A percentile compares a stretch with the other conserved stretches of the same genome.
Conservation (phyloP, 345 rosid genomes). For the Rhodamnia argentea region DNA sequence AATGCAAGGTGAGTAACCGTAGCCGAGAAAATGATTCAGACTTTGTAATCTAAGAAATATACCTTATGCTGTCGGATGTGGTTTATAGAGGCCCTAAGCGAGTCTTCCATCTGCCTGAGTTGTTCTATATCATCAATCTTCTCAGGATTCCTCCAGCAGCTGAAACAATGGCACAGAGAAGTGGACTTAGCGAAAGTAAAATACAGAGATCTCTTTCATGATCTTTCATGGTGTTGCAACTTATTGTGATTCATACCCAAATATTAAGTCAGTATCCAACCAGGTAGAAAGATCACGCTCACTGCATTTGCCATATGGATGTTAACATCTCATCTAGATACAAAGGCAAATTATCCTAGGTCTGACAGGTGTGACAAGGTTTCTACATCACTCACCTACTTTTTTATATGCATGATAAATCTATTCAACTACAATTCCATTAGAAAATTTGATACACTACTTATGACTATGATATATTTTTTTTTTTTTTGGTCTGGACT, state of each 20-base stretch:
- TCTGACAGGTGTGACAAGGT: not conserved
- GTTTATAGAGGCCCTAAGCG: constrained; percentile 52
- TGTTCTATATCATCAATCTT: constrained; percentile 57
- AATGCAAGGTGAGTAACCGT: not conserved
- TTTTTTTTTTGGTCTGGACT: too few relatives aligned
- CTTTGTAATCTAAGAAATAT: not conserved
- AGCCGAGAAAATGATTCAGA: not conserved
- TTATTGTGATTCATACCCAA: not conserved
- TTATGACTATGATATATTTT: not conserved
- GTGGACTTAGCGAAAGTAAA: not conserved
- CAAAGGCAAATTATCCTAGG: not conserved
- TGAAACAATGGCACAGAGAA: constrained; percentile 19
- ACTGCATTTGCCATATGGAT: not conserved
- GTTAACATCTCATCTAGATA: not conserved
- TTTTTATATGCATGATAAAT: not conserved
- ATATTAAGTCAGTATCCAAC: not conserved
- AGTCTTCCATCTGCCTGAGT: constrained; percentile 69
- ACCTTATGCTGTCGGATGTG: constrained; percentile 53
- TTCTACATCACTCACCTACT: not conserved
- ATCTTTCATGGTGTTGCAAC: not conserved
- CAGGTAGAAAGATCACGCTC: not conserved
- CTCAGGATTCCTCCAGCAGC: constrained; percentile 67
- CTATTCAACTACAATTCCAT: not conserved
- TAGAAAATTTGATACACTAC: not conserved
- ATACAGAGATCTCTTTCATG: not conserved